These are phyloP conservation scores for Pycnococcus provasolii DNA, from an alignment of 139 green algal genomes.

Conservation along the genomic window DNA sequence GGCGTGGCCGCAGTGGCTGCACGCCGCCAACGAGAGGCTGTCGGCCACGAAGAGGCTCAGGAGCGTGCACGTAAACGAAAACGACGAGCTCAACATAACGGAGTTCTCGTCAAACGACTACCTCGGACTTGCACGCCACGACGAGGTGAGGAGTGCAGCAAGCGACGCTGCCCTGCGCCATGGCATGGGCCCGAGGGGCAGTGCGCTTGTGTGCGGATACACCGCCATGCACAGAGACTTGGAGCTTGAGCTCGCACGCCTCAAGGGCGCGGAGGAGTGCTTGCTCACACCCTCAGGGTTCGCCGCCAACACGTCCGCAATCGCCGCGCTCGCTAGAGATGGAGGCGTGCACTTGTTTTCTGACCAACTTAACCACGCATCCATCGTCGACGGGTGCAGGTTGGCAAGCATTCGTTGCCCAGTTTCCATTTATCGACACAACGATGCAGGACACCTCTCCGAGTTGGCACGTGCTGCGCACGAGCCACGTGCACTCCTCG, in stretches of 20 bases:
- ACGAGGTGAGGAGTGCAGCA: constrained; percentile 41
- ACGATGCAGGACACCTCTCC: constrained; percentile 78
- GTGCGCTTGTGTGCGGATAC: constrained; percentile 72
- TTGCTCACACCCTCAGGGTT: constrained; percentile 54
- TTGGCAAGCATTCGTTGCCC: constrained; percentile 33
- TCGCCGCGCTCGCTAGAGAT: constrained; percentile 39
- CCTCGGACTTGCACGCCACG: constrained; percentile 75
- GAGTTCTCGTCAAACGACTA: constrained; percentile 91
- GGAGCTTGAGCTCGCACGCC: constrained; percentile 61
- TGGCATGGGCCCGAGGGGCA: constrained; percentile 55
- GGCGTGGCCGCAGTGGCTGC: too few species aligned
- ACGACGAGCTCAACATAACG: neutral
- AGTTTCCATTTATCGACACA: constrained; percentile 58
- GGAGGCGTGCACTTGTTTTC: constrained; percentile 50
- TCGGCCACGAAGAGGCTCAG: too few species aligned
- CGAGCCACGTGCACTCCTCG: constrained; percentile 40
- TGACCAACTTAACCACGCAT: constrained; percentile 92
- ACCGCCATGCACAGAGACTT: constrained; percentile 62
- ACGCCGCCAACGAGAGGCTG: too few species aligned
- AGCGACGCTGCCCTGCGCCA: constrained; percentile 21
- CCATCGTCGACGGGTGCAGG: constrained; percentile 80
- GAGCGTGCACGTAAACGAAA: too few species aligned
- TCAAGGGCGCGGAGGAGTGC: constrained; percentile 64
- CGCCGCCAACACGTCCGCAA: constrained; percentile 74
- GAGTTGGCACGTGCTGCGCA: constrained; percentile 17